Evolutionary conservation across 2,329 filamentous ascomycete species (phyloP).

Genomic region (Sporothrix mexicana): DNA sequence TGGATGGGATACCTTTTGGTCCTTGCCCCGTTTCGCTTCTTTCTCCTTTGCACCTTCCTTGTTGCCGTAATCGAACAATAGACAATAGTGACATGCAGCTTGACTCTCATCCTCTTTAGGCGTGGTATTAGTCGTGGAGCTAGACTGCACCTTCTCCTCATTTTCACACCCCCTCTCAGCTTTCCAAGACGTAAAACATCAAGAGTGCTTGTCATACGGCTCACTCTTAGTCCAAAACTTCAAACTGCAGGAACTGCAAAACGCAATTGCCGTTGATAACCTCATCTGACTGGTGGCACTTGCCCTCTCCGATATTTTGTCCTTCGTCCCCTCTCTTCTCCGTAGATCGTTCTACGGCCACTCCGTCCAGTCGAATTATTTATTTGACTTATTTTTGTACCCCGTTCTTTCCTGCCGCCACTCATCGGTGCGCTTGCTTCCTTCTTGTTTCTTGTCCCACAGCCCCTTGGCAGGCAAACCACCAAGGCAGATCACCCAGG

Average conservation of each 20-base stretch:
- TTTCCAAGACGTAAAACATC: neutral
- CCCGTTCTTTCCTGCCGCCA: neutral
- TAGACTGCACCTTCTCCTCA: neutral
- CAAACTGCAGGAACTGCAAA: neutral
- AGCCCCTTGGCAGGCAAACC: neutral
- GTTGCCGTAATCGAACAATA: neutral
- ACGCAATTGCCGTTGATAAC: conserved; percentile 3
- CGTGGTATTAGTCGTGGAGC: conserved; percentile 13
- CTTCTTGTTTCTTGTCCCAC: conserved; percentile 14
- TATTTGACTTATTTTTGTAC: neutral
- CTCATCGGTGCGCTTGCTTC: neutral
- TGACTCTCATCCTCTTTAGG: conserved; percentile 4
- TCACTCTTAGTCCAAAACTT: neutral
- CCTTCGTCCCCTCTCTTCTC: neutral
- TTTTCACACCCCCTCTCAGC: conserved; percentile 18
- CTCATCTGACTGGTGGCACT: conserved; percentile 26
- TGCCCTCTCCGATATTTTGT: neutral
- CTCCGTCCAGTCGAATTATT: neutral
- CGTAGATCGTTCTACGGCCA: conserved; percentile 15
- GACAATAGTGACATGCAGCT: neutral
- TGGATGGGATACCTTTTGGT: neutral
- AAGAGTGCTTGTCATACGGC: conserved; percentile 8
- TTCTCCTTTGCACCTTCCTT: conserved; percentile 13
- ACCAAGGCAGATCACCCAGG: neutral
- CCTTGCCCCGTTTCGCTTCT: neutral